A percentile compares a stretch with the other conserved stretches of the same genome.
Evolutionary conservation across 306 rosid genomes (phyloP).

Genomic region (Inga laurina): DNA sequence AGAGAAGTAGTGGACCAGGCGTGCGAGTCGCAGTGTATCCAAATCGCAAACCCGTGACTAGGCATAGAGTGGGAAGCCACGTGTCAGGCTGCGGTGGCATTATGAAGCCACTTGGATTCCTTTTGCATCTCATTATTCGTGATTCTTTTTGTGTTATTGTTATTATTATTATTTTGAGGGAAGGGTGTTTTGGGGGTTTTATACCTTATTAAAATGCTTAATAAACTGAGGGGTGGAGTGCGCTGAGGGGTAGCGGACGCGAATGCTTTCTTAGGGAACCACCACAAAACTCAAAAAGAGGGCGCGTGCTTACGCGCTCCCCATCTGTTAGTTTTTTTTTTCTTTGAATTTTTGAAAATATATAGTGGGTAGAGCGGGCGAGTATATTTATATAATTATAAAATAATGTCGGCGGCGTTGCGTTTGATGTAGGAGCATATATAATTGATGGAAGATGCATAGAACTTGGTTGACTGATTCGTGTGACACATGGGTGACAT

Average conservation of each 20-base stretch:
- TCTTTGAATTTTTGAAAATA: too few species aligned
- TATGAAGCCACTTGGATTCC: conserved; percentile 26
- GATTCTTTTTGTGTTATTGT: neutral
- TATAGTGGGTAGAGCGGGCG: too few species aligned
- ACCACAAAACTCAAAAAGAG: neutral
- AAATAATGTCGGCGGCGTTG: conserved; percentile 41
- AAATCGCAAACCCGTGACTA: neutral
- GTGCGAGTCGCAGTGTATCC: neutral
- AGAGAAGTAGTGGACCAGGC: too few species aligned
- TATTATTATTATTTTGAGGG: neutral
- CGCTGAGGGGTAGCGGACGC: neutral
- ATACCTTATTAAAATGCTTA: neutral
- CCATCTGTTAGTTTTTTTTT: neutral
- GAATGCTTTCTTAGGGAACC: neutral
- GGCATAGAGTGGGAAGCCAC: conserved; percentile 28
- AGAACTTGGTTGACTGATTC: conserved; percentile 32
- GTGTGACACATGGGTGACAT: conserved; percentile 44
- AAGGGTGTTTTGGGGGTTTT: neutral
- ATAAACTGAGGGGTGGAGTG: neutral
- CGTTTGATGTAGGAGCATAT: neutral
- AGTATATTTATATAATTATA: too few species aligned
- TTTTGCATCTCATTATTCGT: neutral
- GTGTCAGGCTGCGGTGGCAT: conserved; percentile 20
- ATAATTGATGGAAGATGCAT: neutral
- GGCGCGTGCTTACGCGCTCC: neutral